Evolutionary conservation across 1,284 basidiomycete genomes (phyloP), one percentile per base, ranked within the genome.

Genomic region (Phellopilus nigrolimitatus): DNA sequence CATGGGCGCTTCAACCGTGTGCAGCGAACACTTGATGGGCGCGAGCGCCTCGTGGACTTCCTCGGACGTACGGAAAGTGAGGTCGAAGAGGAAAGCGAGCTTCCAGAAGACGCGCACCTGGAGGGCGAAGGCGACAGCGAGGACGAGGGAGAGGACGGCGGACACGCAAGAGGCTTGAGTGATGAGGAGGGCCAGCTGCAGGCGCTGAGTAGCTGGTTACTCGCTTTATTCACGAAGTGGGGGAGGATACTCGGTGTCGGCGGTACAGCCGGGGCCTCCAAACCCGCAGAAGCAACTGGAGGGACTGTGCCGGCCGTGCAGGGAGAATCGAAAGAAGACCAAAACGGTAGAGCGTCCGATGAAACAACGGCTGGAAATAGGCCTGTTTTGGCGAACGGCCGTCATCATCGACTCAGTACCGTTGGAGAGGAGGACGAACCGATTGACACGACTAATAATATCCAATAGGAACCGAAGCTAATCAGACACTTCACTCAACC

Each of bases 181-280:
- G 69, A 68, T 40, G 75, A 71, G 37, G 79, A 80, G 56, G 74
- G 74, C 12, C 74, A 79, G 41, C 71, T 76, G 61, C 73, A 80
- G 60, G 74, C 76, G 53, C 70, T 66, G 19, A 79, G 84, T 64
- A 80, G 85, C 70, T 88, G 86, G 86, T 62, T 88, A 51, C 68
- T 88, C 56, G 69, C 74, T 56, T 77, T 88, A 65, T 85, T 88
- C 64, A 86, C 80, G 47, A 82, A 80, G 53, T 88, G 84, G 84
- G 82, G 61, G 9, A 59, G 59, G 37, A 56, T 47, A 56, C 56
- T 25, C 43, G 51, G 60, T 7, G 62, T 63, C 30, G 55, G 56
- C 12, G 58, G 57, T 40, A 45, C 54, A 15, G 55, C 57, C n/a
- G n/a, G n/a, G 45, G 60, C 58, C 54, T 24, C 27, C n/a, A 17